Evolutionary conservation across 495 filamentous ascomycete species (phyloP).

Genomic region (Rusavskia elegans): DNA sequence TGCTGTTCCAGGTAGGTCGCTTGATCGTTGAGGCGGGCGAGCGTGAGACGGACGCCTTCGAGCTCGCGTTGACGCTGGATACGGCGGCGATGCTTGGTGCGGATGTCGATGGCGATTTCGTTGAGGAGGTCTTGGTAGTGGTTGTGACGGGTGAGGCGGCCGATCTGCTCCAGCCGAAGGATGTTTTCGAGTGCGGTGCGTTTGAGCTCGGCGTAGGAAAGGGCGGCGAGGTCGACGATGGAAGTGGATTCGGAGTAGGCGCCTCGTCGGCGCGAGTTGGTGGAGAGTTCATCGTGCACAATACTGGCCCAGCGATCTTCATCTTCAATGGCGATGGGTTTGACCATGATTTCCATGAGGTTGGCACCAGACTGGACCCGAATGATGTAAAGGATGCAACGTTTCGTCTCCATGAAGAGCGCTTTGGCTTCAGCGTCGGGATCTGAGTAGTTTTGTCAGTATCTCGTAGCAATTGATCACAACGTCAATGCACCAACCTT

Average conservation of each 20-base stretch:
- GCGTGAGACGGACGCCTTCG: constrained; percentile 72
- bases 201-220: constrained; percentile 88
- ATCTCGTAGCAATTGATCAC: constrained; percentile 6
- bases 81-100: constrained; percentile 83
- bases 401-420: constrained; percentile 94
- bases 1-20: constrained; percentile 85
- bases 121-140: constrained; percentile 94
- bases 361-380: constrained; percentile 85
- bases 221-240: constrained; percentile 71
- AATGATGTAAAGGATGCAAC: constrained; percentile 95
- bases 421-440: constrained; percentile 83
- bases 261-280: constrained; percentile 50
- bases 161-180: constrained; percentile 65
- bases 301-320: constrained; percentile 75
- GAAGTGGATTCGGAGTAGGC: constrained; percentile 72
- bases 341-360: constrained; percentile 87
- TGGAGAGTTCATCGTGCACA: constrained; percentile 66
- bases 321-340: constrained; percentile 72
- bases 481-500: constrained; percentile 31
- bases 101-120: constrained; percentile 90
- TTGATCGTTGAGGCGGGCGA: constrained; percentile 76
- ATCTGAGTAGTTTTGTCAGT: constrained; percentile 28
- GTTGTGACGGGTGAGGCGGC: constrained; percentile 79
- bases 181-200: constrained; percentile 88
- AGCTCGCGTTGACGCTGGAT: constrained; percentile 83